Conservation (phyloP, 2,329 filamentous ascomycete genomes). For the Fragosphaeria purpurea region DNA sequence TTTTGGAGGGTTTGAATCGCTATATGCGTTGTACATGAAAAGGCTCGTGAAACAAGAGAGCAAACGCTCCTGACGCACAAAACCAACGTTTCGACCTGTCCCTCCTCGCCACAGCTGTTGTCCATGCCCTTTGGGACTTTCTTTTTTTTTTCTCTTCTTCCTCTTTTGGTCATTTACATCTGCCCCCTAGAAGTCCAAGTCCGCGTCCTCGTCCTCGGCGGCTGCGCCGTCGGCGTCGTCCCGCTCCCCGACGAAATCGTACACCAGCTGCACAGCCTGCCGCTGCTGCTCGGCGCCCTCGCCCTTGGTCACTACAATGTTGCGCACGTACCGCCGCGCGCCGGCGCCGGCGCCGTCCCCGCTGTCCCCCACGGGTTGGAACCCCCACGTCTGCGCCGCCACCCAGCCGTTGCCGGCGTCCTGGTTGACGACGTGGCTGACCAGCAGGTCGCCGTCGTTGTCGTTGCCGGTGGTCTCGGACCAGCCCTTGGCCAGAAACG, state of each 20-base stretch:
- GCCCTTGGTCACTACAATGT: slow-evolving; percentile 43
- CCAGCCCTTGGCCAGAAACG: slow-evolving; percentile 23
- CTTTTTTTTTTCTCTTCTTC: no score
- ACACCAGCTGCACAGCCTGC: slow-evolving; percentile 43
- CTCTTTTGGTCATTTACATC: no score
- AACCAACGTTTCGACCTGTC: no score
- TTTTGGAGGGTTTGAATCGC: no score
- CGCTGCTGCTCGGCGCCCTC: slow-evolving; percentile 24
- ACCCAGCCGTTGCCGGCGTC: slow-evolving; percentile 43
- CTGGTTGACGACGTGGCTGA: slow-evolving; percentile 49
- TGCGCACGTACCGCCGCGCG: slow-evolving; percentile 41
- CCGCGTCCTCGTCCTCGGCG: slow-evolving; percentile 3
- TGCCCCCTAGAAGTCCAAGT: slow-evolving; percentile 9
- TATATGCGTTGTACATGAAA: no score
- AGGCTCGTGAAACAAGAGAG: no score
- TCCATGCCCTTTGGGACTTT: no score
- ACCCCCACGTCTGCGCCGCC: slow-evolving; percentile 51
- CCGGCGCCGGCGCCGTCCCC: slow-evolving; percentile 17
- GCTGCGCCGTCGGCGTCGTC: slow-evolving; percentile 1
- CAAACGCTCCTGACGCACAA: no score
- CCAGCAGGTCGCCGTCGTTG: slow-evolving; percentile 52
- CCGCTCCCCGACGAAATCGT: slow-evolving; percentile 34
- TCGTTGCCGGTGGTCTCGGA: slow-evolving; percentile 30
- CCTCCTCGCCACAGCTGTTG: no score
- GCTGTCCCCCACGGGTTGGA: slow-evolving; percentile 36